A percentile compares a stretch with the other conserved stretches of the same genome.
phyloP scores from a whole-genome alignment of 768 basidiomycete species.

The Russula olivacea region DNA sequence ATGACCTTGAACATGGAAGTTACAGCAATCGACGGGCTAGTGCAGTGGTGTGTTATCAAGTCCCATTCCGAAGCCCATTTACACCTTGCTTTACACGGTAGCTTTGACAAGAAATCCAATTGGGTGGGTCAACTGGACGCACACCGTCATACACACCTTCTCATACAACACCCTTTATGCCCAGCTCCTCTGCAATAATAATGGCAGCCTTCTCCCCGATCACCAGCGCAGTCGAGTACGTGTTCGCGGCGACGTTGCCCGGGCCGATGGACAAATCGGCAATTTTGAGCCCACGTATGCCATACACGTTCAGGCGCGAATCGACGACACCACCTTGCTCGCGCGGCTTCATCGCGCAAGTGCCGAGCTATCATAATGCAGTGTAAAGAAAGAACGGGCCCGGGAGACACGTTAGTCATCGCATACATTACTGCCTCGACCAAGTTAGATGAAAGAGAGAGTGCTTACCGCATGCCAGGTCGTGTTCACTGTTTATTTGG shows the following conservation, averaged over 20 bases:
- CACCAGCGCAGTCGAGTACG: conserved; percentile 39
- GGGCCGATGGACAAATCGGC: conserved; percentile 41
- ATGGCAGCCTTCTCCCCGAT: conserved; percentile 59
- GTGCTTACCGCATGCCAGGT: conserved; percentile 19
- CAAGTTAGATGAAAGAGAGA: not conserved
- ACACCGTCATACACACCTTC: not conserved
- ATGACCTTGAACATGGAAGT: no score
- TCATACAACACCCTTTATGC: conserved; percentile 36
- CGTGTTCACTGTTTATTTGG: not conserved
- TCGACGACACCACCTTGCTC: conserved; percentile 58
- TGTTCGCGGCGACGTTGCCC: conserved; percentile 39
- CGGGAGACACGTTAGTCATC: not conserved
- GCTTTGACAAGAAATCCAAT: not conserved
- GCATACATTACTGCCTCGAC: no score
- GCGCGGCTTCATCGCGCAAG: conserved; percentile 62
- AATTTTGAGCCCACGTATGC: conserved; percentile 51
- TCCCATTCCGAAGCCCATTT: no score
- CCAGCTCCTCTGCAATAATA: conserved; percentile 51
- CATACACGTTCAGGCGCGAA: conserved; percentile 56
- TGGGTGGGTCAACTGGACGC: not conserved
- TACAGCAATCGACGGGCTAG: no score
- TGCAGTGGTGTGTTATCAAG: no score
- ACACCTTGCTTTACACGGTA: no score
- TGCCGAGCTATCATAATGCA: conserved; percentile 45
- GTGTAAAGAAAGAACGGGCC: not conserved